Evolutionary conservation across 306 rosid species (phyloP), one percentile per base, ranked within the genome.

Genomic region (Senna siamea): DNA sequence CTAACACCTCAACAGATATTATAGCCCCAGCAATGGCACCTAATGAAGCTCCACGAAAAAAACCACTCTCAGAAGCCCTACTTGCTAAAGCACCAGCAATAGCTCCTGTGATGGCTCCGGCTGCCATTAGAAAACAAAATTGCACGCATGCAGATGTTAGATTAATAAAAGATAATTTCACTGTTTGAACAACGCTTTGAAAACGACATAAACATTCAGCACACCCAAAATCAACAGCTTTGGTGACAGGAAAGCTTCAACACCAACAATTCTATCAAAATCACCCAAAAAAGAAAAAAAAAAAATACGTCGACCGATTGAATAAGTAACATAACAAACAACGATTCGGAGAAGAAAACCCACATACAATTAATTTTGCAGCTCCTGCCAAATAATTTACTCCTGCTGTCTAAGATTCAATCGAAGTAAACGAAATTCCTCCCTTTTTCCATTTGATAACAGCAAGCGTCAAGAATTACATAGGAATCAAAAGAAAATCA

Each of bases 31-130:
- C 95, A 78, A 91, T 71, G 26, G 68, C 68, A 41, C 68, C 68
- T 47, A 62, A 38, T 62, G 50, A 37, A 38, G 68, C 30, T 62
- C 68, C 68, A 18, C 68, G 68, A 38, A 87, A 61, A 72, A 87
- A 76, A 67, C 95, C 91, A 38, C 88, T 89, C 55, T 87, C 87
- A 23, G 97, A 89, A 70, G 91, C 91, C 81, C 84, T 89, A 69
- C 95, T 89, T 32, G 92, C 97, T 73, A 91, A 72, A 75, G 91
- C 97, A 78, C 95, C 95, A 71, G 91, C 95, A 62, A 91, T 75
- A 19, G 93, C 97, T 78, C 97, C 93, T 52, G 88, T 81, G 17
- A 63, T 63, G 50, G 51, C 69, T 63, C 51, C 51, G 14, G 87
- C 97, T 87, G 84, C 87, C 83, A 79, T 37, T 59, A 23, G 15